Evolutionary conservation across 306 rosid species (phyloP).

Genomic region (Prunus persica): DNA sequence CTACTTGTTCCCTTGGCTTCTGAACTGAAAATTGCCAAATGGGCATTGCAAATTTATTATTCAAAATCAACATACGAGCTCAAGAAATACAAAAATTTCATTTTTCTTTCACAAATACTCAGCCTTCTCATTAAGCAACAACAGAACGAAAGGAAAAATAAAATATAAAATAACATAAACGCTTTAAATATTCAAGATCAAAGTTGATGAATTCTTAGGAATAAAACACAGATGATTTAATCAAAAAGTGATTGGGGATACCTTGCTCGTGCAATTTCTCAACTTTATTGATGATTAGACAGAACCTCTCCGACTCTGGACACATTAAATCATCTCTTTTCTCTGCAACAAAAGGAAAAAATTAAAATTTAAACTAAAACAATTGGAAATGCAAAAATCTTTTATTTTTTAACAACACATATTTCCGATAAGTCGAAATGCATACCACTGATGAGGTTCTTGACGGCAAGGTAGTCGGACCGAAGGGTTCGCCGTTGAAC

Average conservation of each 20-base stretch:
- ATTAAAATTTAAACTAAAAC: background rate
- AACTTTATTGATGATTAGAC: slow-evolving; percentile 42
- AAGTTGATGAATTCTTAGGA: background rate
- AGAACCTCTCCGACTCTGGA: slow-evolving; percentile 48
- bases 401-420: background rate
- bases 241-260: background rate
- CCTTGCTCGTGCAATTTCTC: slow-evolving; percentile 64
- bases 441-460: slow-evolving; percentile 56
- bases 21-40: slow-evolving; percentile 40
- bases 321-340: slow-evolving; percentile 50
- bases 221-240: background rate
- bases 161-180: background rate
- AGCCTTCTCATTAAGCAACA: background rate
- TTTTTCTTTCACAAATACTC: background rate
- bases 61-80: background rate
- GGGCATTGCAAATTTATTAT: background rate
- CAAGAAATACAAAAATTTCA: background rate
- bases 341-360: slow-evolving; percentile 36
- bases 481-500: slow-evolving; percentile 61
- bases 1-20: slow-evolving; percentile 83
- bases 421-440: background rate
- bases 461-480: slow-evolving; percentile 51
- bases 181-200: background rate
- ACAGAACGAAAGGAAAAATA: background rate
- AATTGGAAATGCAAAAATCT: background rate